These are phyloP conservation scores for Reutealis trisperma DNA, from an alignment of 345 rosid genomes.

Conservation along the genomic window DNA sequence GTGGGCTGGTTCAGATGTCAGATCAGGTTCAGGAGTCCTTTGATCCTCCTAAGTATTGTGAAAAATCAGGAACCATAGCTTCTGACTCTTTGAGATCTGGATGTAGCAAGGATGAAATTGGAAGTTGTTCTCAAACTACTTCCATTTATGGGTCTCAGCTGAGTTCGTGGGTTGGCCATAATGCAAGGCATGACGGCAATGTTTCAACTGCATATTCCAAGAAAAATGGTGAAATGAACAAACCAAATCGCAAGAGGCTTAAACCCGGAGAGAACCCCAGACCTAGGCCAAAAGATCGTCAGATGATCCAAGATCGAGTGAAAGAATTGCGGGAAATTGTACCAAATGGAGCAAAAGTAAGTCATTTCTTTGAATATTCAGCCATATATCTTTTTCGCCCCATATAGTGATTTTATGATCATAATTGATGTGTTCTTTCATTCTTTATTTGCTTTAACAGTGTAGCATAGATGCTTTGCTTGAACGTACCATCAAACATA, in stretches of 20 bases:
- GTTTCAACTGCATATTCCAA: slow-evolving; percentile 63
- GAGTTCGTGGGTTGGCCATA: slow-evolving; percentile 78
- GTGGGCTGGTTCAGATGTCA: slow-evolving; percentile 33
- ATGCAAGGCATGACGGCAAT: slow-evolving; percentile 53
- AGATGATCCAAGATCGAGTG: slow-evolving; percentile 98
- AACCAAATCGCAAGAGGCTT: slow-evolving; percentile 78
- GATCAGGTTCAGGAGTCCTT: slow-evolving; percentile 40
- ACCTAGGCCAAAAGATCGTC: slow-evolving; percentile 99
- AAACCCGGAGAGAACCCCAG: slow-evolving; percentile 94
- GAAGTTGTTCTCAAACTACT: slow-evolving; percentile 50
- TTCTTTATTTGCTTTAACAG: slow-evolving; percentile 50
- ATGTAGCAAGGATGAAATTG: slow-evolving; percentile 44
- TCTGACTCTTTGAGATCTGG: slow-evolving; percentile 47
- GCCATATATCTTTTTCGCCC: not conserved
- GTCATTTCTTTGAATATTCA: slow-evolving; percentile 11
- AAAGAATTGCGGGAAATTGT: slow-evolving; percentile 97
- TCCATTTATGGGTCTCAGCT: slow-evolving; percentile 71
- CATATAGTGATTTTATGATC: not conserved
- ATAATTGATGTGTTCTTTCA: slow-evolving; percentile 15
- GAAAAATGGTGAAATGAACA: slow-evolving; percentile 58
- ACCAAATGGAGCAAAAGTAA: slow-evolving; percentile 93
- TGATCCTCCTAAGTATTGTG: slow-evolving; percentile 39
- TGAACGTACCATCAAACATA: slow-evolving; percentile 93
- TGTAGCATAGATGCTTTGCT: slow-evolving; percentile 98
- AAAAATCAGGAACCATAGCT: slow-evolving; percentile 40